Evolutionary conservation across 768 basidiomycete genomes (phyloP).

Genomic region (Amanita exitialis): DNA sequence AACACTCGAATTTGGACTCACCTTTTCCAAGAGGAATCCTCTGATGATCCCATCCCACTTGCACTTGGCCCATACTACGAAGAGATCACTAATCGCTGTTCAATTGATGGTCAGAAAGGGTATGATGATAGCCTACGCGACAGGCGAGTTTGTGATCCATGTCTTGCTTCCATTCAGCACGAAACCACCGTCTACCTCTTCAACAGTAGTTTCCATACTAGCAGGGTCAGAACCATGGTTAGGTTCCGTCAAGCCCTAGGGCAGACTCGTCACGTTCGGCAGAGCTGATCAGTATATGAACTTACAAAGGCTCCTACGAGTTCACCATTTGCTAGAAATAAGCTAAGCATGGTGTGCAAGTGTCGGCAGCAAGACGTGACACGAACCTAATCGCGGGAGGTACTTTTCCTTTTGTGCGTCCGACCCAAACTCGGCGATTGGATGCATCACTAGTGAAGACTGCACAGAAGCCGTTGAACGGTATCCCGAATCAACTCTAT

Average conservation of each 20-base stretch:
- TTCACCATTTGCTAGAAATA: slow-evolving; percentile 61
- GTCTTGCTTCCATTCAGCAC: slow-evolving; percentile 89
- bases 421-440: slow-evolving; percentile 80
- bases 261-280: not conserved
- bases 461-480: slow-evolving; percentile 94
- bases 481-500: slow-evolving; percentile 91
- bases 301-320: slow-evolving; percentile 87
- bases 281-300: slow-evolving; percentile 10
- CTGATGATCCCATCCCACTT: slow-evolving; percentile 90
- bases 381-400: slow-evolving; percentile 69
- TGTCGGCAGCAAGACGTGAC: not conserved
- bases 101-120: slow-evolving; percentile 6
- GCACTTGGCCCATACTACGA: slow-evolving; percentile 90
- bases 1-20: not conserved
- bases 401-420: slow-evolving; percentile 88
- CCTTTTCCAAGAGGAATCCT: slow-evolving; percentile 85
- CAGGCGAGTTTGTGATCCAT: slow-evolving; percentile 93
- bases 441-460: slow-evolving; percentile 95
- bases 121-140: slow-evolving; percentile 48
- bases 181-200: slow-evolving; percentile 79
- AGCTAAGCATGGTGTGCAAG: not conserved
- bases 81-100: slow-evolving; percentile 53
- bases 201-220: slow-evolving; percentile 94
- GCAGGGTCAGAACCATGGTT: slow-evolving; percentile 96
- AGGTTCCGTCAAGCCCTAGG: slow-evolving; percentile 87